Percentiles rank a stretch among this genome's conserved stretches.
Conservation (phyloP, 768 basidiomycete species). For the Sporobolomyces phaffii region DNA sequence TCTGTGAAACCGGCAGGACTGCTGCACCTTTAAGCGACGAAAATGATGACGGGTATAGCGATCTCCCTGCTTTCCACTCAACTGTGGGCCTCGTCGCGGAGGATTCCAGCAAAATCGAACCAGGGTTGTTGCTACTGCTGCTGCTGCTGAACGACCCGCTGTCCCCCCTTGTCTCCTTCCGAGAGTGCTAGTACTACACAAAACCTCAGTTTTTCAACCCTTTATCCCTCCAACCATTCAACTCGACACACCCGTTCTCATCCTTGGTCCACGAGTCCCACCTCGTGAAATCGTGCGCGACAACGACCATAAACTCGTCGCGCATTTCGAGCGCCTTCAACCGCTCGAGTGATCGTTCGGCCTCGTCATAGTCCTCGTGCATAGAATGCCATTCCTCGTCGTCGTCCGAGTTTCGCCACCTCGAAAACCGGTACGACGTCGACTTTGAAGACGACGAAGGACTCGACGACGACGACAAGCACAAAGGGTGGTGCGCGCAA, state of each 20-base stretch:
- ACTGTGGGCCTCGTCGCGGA: no score
- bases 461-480: no score
- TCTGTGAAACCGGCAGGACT: no score
- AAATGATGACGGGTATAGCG: not conserved
- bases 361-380: slow-evolving; percentile 23
- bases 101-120: no score
- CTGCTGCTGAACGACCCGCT: no score
- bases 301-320: slow-evolving; percentile 23
- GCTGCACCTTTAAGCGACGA: not conserved
- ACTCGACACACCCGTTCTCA: not conserved
- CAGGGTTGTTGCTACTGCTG: no score
- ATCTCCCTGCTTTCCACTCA: no score
- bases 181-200: no score
- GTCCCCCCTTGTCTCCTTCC: no score
- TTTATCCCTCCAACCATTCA: slow-evolving; percentile 4
- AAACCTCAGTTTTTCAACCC: slow-evolving; percentile 2
- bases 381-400: slow-evolving; percentile 10
- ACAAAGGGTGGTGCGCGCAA: slow-evolving; percentile 20
- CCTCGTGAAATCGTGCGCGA: slow-evolving; percentile 24
- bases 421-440: not conserved
- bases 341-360: slow-evolving; percentile 20
- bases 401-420: slow-evolving; percentile 8
- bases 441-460: not conserved
- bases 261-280: not conserved
- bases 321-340: slow-evolving; percentile 7